Evolutionary conservation across 2,329 filamentous ascomycete species (phyloP), one percentile per base, ranked within the genome.

Genomic region (Scedosporium boydii): DNA sequence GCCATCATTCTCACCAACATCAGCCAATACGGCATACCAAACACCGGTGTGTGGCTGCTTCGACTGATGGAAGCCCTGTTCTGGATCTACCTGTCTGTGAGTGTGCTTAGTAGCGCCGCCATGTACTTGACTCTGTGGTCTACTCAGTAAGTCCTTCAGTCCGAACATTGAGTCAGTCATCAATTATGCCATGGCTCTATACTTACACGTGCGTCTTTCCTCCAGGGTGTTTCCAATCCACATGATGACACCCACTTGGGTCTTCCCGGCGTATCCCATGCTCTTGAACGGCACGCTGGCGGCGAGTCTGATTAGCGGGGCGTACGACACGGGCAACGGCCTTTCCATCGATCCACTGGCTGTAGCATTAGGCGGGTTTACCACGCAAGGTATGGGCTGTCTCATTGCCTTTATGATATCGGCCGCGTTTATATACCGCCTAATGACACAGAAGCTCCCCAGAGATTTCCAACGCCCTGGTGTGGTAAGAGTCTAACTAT

Each of bases 361-460:
- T 1, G 76, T 85, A 51, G 76, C 81, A 0, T 70, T 82, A 14
- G 76, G 78, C 10, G 79, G 80, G 6, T 68, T 83, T 23, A 76
- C 80, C 0, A 74, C 80, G 1, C 82, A 85, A 67, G 82, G 81
- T 6, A 82, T 80, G 1, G 82, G 81, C 0, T 84, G 82, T 64
- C 73, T 84, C 2, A 82, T 85, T 56, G 79, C 78, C 58, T 81
- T 93, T 63, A 93, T 93, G 87, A 89, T 96, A 27, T 92, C 91
- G 65, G 85, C 88, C 1, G 89, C 91, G 59, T 95, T 93, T 70
- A 84, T 96, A 59, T 95, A 95, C 71, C 85, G 91, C 34, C 80
- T 96, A 29, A 95, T 95, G 90, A 93, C 90, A 0, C 89, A 93
- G 69, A 95, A 95, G 69, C 78, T 96, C 0, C 91, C 91, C 0